Evolutionary conservation across 2,329 filamentous ascomycete genomes (phyloP).

Genomic region (Fusarium nurragi): DNA sequence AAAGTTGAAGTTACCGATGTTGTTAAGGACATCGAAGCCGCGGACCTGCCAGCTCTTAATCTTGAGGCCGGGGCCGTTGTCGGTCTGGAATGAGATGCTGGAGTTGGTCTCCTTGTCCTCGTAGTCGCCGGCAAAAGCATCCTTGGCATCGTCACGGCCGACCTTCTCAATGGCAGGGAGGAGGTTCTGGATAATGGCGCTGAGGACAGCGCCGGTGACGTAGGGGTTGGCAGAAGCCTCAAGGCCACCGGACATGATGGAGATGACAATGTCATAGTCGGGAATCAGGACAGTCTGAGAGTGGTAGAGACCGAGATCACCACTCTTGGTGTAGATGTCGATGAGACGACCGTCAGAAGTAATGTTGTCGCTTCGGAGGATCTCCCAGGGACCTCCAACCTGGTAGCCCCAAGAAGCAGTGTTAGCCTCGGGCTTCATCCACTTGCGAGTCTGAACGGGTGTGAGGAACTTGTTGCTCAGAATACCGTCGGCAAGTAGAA

Average conservation of each 20-base stretch:
- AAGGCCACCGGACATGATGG: constrained; percentile 50
- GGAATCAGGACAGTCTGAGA: constrained; percentile 54
- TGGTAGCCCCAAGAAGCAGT: constrained; percentile 51
- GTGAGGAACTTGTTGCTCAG: constrained; percentile 54
- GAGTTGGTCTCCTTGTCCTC: constrained; percentile 52
- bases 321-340: constrained; percentile 59
- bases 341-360: constrained; percentile 52
- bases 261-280: constrained; percentile 57
- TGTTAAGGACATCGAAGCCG: constrained; percentile 52
- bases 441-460: constrained; percentile 52
- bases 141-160: constrained; percentile 49
- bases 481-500: constrained; percentile 54
- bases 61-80: constrained; percentile 52
- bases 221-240: constrained; percentile 39
- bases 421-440: constrained; percentile 56
- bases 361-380: constrained; percentile 51
- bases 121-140: constrained; percentile 52
- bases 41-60: constrained; percentile 53
- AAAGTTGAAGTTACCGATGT: constrained; percentile 46
- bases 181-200: constrained; percentile 47
- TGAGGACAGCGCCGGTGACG: constrained; percentile 40
- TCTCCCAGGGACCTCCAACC: constrained; percentile 60
- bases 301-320: constrained; percentile 55
- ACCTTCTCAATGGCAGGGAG: constrained; percentile 56
- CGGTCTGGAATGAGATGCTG: constrained; percentile 50